A percentile compares a stretch with the other conserved stretches of the same genome.
Evolutionary conservation across 2,329 filamentous ascomycete species (phyloP).

Genomic region (Colletotrichum trifolii): DNA sequence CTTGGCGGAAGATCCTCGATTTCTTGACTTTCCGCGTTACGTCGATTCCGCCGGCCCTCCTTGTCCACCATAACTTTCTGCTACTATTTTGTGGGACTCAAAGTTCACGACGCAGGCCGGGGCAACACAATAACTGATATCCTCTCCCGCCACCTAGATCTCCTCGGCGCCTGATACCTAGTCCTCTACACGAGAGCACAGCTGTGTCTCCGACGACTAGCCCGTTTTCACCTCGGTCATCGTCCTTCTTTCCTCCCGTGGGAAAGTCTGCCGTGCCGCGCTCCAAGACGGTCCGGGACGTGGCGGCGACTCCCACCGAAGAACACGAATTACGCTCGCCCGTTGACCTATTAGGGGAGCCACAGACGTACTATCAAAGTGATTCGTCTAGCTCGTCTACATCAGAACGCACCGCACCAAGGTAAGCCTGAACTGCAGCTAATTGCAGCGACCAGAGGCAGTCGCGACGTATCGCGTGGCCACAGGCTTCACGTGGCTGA

Average conservation of each 20-base stretch:
- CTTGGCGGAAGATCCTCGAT: conserved; percentile 24
- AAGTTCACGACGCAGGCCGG: conserved; percentile 31
- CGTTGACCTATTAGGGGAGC: conserved; percentile 32
- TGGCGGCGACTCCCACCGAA: conserved; percentile 45
- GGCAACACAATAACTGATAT: conserved; percentile 39
- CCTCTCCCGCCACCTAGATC: conserved; percentile 52
- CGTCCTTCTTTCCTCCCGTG: conserved; percentile 37
- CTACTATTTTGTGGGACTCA: conserved; percentile 43
- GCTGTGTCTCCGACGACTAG: conserved; percentile 56
- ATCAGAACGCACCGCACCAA: conserved; percentile 44
- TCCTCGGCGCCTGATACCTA: conserved; percentile 59
- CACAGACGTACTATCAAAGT: conserved; percentile 50
- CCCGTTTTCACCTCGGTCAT: conserved; percentile 44
- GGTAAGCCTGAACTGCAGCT: conserved; percentile 43
- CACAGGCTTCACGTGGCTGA: conserved; percentile 24
- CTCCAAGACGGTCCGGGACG: conserved; percentile 44
- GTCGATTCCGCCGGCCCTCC: conserved; percentile 18
- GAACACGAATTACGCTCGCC: conserved; percentile 37
- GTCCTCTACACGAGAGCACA: conserved; percentile 58
- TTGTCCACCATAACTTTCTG: conserved; percentile 16
- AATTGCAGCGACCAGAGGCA: not conserved
- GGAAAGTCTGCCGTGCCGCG: conserved; percentile 43
- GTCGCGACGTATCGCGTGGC: conserved; percentile 3
- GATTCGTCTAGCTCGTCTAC: conserved; percentile 49
- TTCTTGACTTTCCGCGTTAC: conserved; percentile 37